These are phyloP conservation scores for Phytophthora uliginosa DNA, from an alignment of 352 stramenopile genomes.

Conservation along the genomic window DNA sequence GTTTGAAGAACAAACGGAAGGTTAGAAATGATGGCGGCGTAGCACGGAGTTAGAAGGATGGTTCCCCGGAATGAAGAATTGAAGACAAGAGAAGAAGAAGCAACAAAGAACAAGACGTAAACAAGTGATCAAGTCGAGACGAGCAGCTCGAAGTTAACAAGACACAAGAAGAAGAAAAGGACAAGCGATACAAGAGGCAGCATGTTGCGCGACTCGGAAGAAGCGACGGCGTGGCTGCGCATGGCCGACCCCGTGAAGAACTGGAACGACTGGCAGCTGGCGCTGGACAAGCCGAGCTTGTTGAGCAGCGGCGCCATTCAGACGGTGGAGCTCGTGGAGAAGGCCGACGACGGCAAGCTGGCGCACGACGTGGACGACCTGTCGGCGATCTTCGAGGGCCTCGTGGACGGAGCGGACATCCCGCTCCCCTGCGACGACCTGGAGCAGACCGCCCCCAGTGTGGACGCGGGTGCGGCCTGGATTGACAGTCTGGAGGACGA, in stretches of 20 bases:
- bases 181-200: slow-evolving; percentile 30
- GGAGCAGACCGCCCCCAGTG: slow-evolving; percentile 23
- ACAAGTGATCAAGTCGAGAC: slow-evolving; percentile 55
- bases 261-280: slow-evolving; percentile 62
- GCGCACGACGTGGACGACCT: slow-evolving; percentile 82
- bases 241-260: slow-evolving; percentile 49
- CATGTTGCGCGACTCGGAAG: slow-evolving; percentile 77
- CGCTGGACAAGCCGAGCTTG: slow-evolving; percentile 53
- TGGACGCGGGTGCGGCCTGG: slow-evolving; percentile 49
- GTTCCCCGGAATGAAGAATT: slow-evolving; percentile 84
- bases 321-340: slow-evolving; percentile 58
- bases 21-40: slow-evolving; percentile 85
- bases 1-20: slow-evolving; percentile 75
- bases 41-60: slow-evolving; percentile 85
- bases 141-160: slow-evolving; percentile 41
- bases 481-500: slow-evolving; percentile 77
- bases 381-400: slow-evolving; percentile 77
- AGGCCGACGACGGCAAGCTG: slow-evolving; percentile 78
- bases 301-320: slow-evolving; percentile 30
- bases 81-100: slow-evolving; percentile 79
- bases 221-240: slow-evolving; percentile 67
- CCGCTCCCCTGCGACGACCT: slow-evolving; percentile 65
- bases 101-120: slow-evolving; percentile 44
- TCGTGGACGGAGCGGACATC: slow-evolving; percentile 74
- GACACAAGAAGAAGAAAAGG: slow-evolving; percentile 33